These are phyloP conservation scores for Vicia sativa DNA, from an alignment of 306 rosid species.

Conservation along the genomic window DNA sequence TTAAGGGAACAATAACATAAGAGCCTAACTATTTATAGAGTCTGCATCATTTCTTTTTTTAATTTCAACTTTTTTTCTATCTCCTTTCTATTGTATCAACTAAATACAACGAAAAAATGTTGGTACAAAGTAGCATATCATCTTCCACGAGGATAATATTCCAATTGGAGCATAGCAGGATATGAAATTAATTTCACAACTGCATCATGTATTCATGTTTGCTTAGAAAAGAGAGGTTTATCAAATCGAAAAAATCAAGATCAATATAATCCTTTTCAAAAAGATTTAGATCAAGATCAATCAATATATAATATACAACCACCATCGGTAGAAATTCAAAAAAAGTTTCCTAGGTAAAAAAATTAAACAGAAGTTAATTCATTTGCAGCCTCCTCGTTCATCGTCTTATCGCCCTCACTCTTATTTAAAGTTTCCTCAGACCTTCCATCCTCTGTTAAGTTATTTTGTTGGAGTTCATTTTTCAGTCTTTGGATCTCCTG, in stretches of 20 bases:
- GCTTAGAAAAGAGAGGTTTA: background rate
- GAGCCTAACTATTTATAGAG: background rate
- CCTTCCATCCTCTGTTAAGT: slow-evolving; percentile 49
- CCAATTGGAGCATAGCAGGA: background rate
- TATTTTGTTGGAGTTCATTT: slow-evolving; percentile 52
- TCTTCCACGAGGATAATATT: background rate
- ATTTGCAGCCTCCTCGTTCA: slow-evolving; percentile 46
- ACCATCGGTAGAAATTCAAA: background rate
- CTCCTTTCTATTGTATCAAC: background rate
- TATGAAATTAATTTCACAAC: slow-evolving; percentile 1
- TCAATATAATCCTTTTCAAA: slow-evolving; percentile 12
- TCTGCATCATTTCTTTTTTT: background rate
- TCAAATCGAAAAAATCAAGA: slow-evolving; percentile 4
- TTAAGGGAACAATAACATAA: background rate
- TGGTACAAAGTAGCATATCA: background rate
- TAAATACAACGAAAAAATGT: background rate
- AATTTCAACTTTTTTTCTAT: background rate
- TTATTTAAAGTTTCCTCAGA: slow-evolving; percentile 40
- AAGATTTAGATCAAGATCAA: background rate
- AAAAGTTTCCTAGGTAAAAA: slow-evolving; percentile 37
- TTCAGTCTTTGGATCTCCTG: slow-evolving; percentile 53
- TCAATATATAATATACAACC: slow-evolving; percentile 30
- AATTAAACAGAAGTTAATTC: slow-evolving; percentile 12
- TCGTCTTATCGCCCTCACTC: slow-evolving; percentile 39
- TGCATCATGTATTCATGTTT: slow-evolving; percentile 1